Evolutionary conservation across 1,284 basidiomycete genomes (phyloP), one percentile per base, ranked within the genome.

Genomic region (Microbotryomycetes sp.): DNA sequence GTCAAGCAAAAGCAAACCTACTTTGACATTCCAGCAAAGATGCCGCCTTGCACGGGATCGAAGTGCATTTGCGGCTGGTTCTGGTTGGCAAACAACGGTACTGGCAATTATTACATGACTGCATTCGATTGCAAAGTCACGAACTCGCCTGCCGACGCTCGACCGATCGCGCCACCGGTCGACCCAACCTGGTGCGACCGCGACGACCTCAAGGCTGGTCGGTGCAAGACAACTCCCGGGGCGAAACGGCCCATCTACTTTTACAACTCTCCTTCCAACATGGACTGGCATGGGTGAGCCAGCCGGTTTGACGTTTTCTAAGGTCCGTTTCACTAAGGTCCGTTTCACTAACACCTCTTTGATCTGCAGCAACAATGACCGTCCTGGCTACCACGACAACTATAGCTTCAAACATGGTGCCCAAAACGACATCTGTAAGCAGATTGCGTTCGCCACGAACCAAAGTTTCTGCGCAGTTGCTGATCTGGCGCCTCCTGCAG

Each of bases 41-140:
- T 60, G 59, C 59, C 59, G 13, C n/a, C 53, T 21, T 60, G 59
- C 54, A 52, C 41, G 18, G 29, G 50, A 9, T 23, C 11, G 6
- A 56, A 56, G 48, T 60, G 59, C 41, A 56, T 60, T 41, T 60
- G 59, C 35, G 59, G 54, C 15, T 59, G 57, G 52, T 59, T 60
- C 59, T 60, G 58, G 58, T 52, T 60, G 16, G 58, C 58, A 6
- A 60, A 54, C 47, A 50, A 59, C 26, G 51, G 51, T 23, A 57
- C 49, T 26, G 50, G 50, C 31, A 58, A 52, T 41, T 21, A 27
- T 24, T 50, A 60, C 52, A 60, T 59, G 59, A 60, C 59, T 28
- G 54, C 54, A 7, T 56, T 60, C 45, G 54, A 60, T 45, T 60
- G 59, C 54, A 51, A 30, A 28, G 45, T 60, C 21, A 35, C 49